A percentile compares a stretch with the other conserved stretches of the same genome.
Conservation (phyloP, 768 basidiomycete species). For the Hysterangium stoloniferum region DNA sequence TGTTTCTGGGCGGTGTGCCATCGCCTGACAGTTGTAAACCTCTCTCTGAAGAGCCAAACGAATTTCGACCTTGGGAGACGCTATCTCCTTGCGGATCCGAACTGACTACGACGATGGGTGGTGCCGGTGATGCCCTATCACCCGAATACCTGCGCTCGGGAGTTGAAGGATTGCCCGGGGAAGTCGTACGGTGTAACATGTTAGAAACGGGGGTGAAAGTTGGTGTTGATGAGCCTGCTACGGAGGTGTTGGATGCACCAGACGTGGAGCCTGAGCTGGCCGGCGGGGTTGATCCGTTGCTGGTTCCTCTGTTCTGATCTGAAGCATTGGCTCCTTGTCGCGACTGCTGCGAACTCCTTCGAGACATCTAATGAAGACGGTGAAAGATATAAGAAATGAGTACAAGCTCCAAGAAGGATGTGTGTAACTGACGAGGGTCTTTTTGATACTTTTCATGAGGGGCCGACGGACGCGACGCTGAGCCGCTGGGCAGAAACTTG, state of each 20-base stretch:
- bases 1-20: slow-evolving; percentile 57
- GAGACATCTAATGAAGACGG: slow-evolving; percentile 41
- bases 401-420: slow-evolving; percentile 13
- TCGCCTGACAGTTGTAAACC: slow-evolving; percentile 21
- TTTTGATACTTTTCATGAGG: slow-evolving; percentile 78
- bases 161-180: slow-evolving; percentile 28
- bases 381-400: slow-evolving; percentile 8
- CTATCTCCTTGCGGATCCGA: slow-evolving; percentile 39
- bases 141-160: slow-evolving; percentile 57
- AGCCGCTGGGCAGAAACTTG: slow-evolving; percentile 2
- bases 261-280: slow-evolving; percentile 40
- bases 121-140: slow-evolving; percentile 44
- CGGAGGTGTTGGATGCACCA: slow-evolving; percentile 29
- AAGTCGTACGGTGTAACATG: slow-evolving; percentile 27
- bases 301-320: slow-evolving; percentile 37
- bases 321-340: slow-evolving; percentile 61
- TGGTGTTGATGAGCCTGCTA: slow-evolving; percentile 28
- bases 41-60: slow-evolving; percentile 9
- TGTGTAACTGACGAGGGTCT: slow-evolving; percentile 53
- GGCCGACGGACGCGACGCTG: slow-evolving; percentile 4
- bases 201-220: slow-evolving; percentile 24
- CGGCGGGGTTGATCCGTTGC: slow-evolving; percentile 45
- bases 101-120: slow-evolving; percentile 84
- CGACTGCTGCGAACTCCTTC: slow-evolving; percentile 61
- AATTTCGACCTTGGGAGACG: background rate